These are phyloP conservation scores for Phlyctochytrium planicorne DNA, from an alignment of 192 early-diverging fungal genomes.

Conservation along the genomic window DNA sequence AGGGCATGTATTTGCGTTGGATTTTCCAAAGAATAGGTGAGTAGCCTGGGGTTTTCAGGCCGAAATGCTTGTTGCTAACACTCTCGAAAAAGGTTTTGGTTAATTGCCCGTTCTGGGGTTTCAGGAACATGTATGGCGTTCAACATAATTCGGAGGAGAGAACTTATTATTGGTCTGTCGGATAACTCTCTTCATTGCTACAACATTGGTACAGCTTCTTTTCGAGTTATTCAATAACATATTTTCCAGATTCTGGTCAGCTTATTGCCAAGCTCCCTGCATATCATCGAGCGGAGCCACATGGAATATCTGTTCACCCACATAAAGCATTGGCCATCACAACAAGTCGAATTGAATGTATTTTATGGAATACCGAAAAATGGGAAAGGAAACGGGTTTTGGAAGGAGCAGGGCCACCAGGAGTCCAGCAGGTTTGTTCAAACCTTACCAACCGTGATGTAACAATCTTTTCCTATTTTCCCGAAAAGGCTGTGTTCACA, in stretches of 20 bases:
- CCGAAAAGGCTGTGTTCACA: slow-evolving; percentile 33
- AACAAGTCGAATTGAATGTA: slow-evolving; percentile 35
- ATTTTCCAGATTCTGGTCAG: slow-evolving; percentile 38
- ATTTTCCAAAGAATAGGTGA: slow-evolving; percentile 50
- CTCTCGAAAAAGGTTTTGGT: slow-evolving; percentile 38
- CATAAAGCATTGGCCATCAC: slow-evolving; percentile 33
- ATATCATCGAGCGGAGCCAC: slow-evolving; percentile 27
- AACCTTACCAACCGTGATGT: background rate
- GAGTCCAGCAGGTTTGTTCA: slow-evolving; percentile 36
- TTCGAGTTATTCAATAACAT: background rate
- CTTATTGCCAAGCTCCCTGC: slow-evolving; percentile 47
- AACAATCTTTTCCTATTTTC: background rate
- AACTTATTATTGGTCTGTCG: slow-evolving; percentile 46
- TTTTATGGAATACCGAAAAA: slow-evolving; percentile 52
- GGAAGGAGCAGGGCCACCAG: slow-evolving; percentile 28
- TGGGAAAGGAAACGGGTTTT: slow-evolving; percentile 50
- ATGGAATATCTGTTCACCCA: slow-evolving; percentile 43
- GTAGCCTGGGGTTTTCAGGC: background rate
- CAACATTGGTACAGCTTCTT: slow-evolving; percentile 44
- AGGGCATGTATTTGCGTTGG: slow-evolving; percentile 43
- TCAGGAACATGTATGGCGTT: slow-evolving; percentile 44
- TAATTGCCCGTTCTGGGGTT: slow-evolving; percentile 44
- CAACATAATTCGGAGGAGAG: slow-evolving; percentile 39
- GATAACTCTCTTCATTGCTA: slow-evolving; percentile 52
- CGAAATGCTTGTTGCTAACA: background rate